These are phyloP conservation scores for Penicillium lagena DNA, from an alignment of 495 filamentous ascomycete genomes.

Conservation along the genomic window DNA sequence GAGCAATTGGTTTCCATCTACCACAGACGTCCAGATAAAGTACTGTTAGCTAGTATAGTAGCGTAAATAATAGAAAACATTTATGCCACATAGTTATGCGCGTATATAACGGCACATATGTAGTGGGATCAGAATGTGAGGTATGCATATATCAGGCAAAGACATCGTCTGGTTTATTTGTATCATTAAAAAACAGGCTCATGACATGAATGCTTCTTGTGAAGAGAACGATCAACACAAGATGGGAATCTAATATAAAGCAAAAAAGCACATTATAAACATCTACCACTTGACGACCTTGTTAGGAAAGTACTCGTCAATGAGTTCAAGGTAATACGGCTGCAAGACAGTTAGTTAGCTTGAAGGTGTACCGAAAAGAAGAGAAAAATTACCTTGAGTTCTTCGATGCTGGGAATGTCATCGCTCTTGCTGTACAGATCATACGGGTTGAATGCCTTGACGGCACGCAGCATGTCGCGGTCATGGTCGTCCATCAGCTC, in stretches of 20 bases:
- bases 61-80: no score
- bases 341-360: slow-evolving; percentile 12
- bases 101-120: no score
- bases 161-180: no score
- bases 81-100: no score
- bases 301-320: slow-evolving; percentile 78
- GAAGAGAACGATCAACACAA: background rate
- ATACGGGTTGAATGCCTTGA: slow-evolving; percentile 84
- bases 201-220: no score
- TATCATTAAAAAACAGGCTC: no score
- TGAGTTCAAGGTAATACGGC: slow-evolving; percentile 79
- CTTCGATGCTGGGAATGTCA: slow-evolving; percentile 63
- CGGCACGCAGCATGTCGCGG: slow-evolving; percentile 68
- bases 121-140: no score
- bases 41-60: no score
- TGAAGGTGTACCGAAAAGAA: no score
- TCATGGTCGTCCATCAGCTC: slow-evolving; percentile 81
- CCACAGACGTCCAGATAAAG: no score
- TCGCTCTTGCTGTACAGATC: slow-evolving; percentile 92
- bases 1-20: no score
- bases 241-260: slow-evolving; percentile 11
- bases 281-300: slow-evolving; percentile 70
- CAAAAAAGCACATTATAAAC: background rate
- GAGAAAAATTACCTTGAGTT: slow-evolving; percentile 49
- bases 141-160: no score